phyloP scores from a whole-genome alignment of 2,329 filamentous ascomycete species.

The Amauroascus verrucosus region DNA sequence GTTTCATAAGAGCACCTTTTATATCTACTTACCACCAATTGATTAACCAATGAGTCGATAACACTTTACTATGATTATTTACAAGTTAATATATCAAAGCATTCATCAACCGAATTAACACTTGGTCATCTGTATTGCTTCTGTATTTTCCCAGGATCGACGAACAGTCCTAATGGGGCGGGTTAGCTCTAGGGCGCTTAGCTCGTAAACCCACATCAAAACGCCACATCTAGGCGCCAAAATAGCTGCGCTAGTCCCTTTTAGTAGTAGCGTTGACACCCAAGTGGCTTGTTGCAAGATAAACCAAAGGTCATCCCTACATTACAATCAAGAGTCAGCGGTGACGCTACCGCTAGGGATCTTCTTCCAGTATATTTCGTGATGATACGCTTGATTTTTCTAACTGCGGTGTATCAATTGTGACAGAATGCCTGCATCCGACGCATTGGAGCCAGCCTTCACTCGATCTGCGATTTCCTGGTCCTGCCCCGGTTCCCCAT shows the following conservation, averaged over 20 bases:
- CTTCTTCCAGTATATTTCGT: not conserved
- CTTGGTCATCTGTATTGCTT: too few relatives aligned
- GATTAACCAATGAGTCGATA: too few relatives aligned
- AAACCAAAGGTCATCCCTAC: not conserved
- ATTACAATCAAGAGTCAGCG: not conserved
- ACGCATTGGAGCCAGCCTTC: not conserved
- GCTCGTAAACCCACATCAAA: not conserved
- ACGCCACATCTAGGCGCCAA: constrained; percentile 8
- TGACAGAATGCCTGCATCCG: constrained; percentile 9
- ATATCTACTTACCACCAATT: too few relatives aligned
- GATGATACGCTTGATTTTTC: not conserved
- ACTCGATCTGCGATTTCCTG: not conserved
- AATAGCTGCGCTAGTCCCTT: not conserved
- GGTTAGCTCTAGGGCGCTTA: not conserved
- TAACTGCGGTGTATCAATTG: not conserved
- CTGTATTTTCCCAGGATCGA: too few relatives aligned
- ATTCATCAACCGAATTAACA: too few relatives aligned
- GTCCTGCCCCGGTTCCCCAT: constrained; percentile 3
- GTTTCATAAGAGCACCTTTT: too few relatives aligned
- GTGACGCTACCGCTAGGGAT: not conserved
- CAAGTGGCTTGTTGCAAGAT: not conserved
- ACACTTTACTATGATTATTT: too few relatives aligned
- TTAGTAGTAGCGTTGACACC: not conserved
- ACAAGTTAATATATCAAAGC: too few relatives aligned
- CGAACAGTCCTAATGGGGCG: too few relatives aligned